Conservation (phyloP, 768 basidiomycete genomes). For the Russula dissimulans region DNA sequence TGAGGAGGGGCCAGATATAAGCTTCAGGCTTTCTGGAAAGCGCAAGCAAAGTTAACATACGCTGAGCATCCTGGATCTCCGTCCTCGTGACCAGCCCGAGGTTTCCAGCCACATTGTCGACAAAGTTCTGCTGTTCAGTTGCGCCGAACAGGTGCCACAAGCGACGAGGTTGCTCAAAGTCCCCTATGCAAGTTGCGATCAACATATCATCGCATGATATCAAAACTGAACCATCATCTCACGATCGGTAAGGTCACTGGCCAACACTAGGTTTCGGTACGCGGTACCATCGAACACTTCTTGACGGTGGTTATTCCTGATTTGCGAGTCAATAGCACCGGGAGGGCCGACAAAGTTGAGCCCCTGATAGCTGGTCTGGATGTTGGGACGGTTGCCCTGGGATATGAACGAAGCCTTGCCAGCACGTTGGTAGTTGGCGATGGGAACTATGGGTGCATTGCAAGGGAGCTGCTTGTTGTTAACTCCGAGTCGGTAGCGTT, state of each 20-base stretch:
- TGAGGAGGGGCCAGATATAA: too few relatives aligned
- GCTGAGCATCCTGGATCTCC: slow-evolving; percentile 51
- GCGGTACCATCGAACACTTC: slow-evolving; percentile 31
- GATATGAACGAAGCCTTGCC: slow-evolving; percentile 59
- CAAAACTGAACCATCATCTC: not conserved
- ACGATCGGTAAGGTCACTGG: slow-evolving; percentile 23
- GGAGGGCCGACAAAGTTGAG: slow-evolving; percentile 29
- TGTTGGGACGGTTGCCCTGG: slow-evolving; percentile 82
- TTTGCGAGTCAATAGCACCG: too few relatives aligned
- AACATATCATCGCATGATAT: not conserved
- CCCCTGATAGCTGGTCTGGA: slow-evolving; percentile 68
- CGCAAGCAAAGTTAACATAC: slow-evolving; percentile 34
- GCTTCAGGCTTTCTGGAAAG: too few relatives aligned
- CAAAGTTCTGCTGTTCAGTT: slow-evolving; percentile 46
- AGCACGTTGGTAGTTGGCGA: slow-evolving; percentile 90
- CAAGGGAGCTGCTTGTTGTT: slow-evolving; percentile 86
- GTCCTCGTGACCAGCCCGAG: slow-evolving; percentile 50
- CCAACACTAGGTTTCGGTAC: slow-evolving; percentile 35
- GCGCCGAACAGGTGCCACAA: slow-evolving; percentile 57
- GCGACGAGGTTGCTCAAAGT: slow-evolving; percentile 76
- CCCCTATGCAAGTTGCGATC: slow-evolving; percentile 36
- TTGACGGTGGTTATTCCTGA: too few relatives aligned
- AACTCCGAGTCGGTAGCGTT: slow-evolving; percentile 70
- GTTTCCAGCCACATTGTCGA: slow-evolving; percentile 59
- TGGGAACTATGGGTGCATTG: slow-evolving; percentile 63